A percentile compares a stretch with the other conserved stretches of the same genome.
These are phyloP conservation scores for Apophysomyces elegans DNA, from an alignment of 371 early-diverging fungal species.

Conservation along the genomic window DNA sequence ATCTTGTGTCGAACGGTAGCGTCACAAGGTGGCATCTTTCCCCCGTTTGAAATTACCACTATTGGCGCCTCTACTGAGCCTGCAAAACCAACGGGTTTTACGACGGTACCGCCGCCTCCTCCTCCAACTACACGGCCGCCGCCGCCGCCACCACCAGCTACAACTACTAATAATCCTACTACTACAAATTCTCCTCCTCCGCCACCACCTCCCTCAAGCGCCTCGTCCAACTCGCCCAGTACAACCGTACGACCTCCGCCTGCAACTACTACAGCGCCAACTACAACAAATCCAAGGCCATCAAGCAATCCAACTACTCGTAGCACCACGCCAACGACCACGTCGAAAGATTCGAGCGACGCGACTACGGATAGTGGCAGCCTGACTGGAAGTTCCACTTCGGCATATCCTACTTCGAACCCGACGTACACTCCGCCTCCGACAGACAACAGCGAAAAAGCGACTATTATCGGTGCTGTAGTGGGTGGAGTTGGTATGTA, in stretches of 20 bases:
- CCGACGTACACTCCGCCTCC: not conserved
- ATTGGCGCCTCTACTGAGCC: not conserved
- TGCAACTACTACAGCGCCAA: constrained; percentile 10
- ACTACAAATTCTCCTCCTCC: constrained; percentile 9
- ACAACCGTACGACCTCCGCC: not conserved
- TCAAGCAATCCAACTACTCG: constrained; percentile 5
- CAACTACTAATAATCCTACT: not conserved
- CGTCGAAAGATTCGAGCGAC: not conserved
- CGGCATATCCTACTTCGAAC: not conserved
- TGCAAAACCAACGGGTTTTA: not conserved
- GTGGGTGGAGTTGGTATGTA: constrained; percentile 50
- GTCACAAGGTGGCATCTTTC: not conserved
- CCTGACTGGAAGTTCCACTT: constrained; percentile 2
- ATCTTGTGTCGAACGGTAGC: not conserved
- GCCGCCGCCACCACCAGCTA: not conserved
- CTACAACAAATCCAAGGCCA: constrained; percentile 11
- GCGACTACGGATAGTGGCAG: not conserved
- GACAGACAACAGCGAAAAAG: not conserved
- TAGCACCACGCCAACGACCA: constrained; percentile 8
- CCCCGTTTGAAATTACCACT: not conserved
- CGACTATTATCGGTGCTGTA: constrained; percentile 29
- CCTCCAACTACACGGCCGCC: not conserved
- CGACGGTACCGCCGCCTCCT: not conserved
- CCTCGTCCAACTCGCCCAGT: not conserved
- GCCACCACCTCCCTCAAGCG: not conserved